Percentiles rank a stretch among this genome's conserved stretches.
phyloP scores from a whole-genome alignment of 352 stramenopile genomes.

The Globisporangium polare region DNA sequence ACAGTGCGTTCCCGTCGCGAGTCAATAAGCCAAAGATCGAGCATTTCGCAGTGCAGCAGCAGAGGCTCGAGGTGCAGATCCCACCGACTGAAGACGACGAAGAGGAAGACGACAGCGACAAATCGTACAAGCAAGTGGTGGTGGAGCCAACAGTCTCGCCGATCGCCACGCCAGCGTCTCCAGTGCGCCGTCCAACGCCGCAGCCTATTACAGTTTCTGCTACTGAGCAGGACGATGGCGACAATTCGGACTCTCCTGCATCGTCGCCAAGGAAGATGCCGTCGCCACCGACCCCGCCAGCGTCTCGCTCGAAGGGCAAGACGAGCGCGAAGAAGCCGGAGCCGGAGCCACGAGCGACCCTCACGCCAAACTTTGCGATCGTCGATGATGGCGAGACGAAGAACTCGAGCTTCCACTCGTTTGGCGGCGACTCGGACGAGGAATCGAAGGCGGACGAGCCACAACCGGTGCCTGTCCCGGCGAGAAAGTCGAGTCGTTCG shows the following conservation, averaged over 20 bases:
- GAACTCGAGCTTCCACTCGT: conserved; percentile 81
- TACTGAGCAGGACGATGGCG: conserved; percentile 6
- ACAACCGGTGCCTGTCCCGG: conserved; percentile 45
- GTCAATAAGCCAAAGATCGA: conserved; percentile 2
- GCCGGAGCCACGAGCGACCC: conserved; percentile 7
- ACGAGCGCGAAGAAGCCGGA: conserved; percentile 3
- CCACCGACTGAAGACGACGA: conserved; percentile 14
- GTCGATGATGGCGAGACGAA: conserved; percentile 54
- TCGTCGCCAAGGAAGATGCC: conserved; percentile 19
- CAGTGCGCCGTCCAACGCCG: conserved; percentile 1
- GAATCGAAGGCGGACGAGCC: conserved; percentile 69
- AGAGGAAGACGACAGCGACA: not conserved
- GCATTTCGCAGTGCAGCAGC: conserved; percentile 1
- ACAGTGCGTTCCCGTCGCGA: conserved; percentile 39
- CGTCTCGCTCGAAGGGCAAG: conserved; percentile 11
- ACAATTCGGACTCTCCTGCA: conserved; percentile 13
- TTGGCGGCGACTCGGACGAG: conserved; percentile 78
- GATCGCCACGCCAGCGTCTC: conserved; percentile 15
- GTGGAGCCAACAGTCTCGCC: conserved; percentile 10
- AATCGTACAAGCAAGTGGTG: not conserved
- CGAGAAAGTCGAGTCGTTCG: conserved; percentile 29
- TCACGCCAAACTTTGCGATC: conserved; percentile 73
- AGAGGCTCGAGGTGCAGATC: conserved; percentile 11
- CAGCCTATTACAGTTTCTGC: conserved; percentile 7
- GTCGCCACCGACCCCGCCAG: conserved; percentile 21